These are phyloP conservation scores for Colletotrichum lupini DNA, from an alignment of 2,329 filamentous ascomycete genomes.

Conservation along the genomic window DNA sequence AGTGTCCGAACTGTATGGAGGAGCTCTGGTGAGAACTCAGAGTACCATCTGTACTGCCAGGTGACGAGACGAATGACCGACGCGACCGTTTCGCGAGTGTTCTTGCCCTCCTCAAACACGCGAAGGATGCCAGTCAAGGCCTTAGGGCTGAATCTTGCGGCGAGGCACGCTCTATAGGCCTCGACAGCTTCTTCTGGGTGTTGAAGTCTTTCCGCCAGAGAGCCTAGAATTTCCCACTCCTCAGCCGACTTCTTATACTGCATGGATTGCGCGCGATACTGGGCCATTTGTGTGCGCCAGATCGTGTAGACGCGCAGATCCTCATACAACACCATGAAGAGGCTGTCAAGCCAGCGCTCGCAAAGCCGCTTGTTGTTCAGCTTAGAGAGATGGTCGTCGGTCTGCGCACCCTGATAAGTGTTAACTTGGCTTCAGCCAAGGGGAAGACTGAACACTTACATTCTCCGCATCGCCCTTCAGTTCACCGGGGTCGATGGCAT, in stretches of 20 bases:
- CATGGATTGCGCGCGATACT: constrained; percentile 91
- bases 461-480: constrained; percentile 81
- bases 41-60: constrained; percentile 99
- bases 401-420: constrained; percentile 64
- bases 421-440: constrained; percentile 34
- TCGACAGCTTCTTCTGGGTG: constrained; percentile 92
- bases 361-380: constrained; percentile 98
- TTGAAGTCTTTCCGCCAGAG: constrained; percentile 91
- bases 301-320: constrained; percentile 98
- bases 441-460: constrained; percentile 53
- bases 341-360: constrained; percentile 96
- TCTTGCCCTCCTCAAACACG: constrained; percentile 80
- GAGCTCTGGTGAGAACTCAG: constrained; percentile 94
- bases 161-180: constrained; percentile 89
- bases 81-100: constrained; percentile 83
- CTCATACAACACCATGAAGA: constrained; percentile 99
- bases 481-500: constrained; percentile 80
- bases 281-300: constrained; percentile 97
- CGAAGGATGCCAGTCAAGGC: constrained; percentile 87
- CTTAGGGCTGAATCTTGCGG: constrained; percentile 91
- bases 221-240: constrained; percentile 97
- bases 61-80: constrained; percentile 92
- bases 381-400: constrained; percentile 82
- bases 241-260: constrained; percentile 97
- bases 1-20: constrained; percentile 89